These are phyloP conservation scores for Fimicolochytrium jonesii DNA, from an alignment of 192 early-diverging fungal genomes.

Conservation along the genomic window DNA sequence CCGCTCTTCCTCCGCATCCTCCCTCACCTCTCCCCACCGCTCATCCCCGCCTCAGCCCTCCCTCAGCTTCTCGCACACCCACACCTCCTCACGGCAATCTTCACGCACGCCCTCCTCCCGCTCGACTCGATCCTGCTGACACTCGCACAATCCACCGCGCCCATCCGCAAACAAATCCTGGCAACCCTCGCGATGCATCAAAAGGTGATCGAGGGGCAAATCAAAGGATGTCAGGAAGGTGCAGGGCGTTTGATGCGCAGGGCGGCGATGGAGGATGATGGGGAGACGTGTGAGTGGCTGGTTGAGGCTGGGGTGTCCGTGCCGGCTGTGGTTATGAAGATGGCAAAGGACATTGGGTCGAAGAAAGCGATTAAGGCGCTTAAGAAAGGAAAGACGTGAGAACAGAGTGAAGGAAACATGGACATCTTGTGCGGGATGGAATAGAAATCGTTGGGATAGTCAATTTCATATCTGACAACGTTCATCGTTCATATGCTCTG, in stretches of 20 bases:
- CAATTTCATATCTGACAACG: too few relatives aligned
- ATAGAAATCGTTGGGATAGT: too few relatives aligned
- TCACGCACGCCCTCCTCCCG: not conserved
- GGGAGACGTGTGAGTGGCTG: slow-evolving; percentile 6
- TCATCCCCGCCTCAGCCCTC: not conserved
- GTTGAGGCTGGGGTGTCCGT: slow-evolving; percentile 2
- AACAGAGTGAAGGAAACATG: not conserved
- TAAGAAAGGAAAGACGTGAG: not conserved
- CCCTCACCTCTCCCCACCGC: slow-evolving; percentile 3
- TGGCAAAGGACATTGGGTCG: slow-evolving; percentile 4
- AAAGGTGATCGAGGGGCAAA: not conserved
- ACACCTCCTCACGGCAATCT: not conserved
- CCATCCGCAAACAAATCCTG: not conserved
- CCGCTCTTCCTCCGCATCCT: not conserved
- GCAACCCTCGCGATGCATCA: not conserved
- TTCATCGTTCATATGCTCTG: too few relatives aligned
- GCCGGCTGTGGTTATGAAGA: not conserved
- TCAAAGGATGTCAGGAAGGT: not conserved
- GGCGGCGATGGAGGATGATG: slow-evolving; percentile 9
- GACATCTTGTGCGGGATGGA: too few relatives aligned
- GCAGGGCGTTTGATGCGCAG: not conserved
- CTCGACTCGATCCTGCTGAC: slow-evolving; percentile 7
- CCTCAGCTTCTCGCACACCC: slow-evolving; percentile 3
- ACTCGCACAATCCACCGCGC: not conserved
- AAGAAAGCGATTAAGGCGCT: slow-evolving; percentile 2